phyloP scores from a whole-genome alignment of 371 early-diverging fungal genomes.

The Apophysomyces trapeziformis region DNA sequence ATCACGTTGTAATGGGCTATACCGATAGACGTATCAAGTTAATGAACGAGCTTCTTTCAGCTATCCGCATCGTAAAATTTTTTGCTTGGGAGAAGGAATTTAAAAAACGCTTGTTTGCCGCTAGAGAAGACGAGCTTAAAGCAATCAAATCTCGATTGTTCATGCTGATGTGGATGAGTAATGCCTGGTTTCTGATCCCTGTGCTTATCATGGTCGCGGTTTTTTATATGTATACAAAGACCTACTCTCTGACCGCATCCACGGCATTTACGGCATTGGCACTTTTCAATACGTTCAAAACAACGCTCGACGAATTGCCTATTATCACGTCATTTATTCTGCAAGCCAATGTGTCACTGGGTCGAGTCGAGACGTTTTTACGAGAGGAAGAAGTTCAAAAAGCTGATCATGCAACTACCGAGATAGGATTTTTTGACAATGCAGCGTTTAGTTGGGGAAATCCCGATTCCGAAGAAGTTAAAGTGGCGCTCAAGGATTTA shows the following conservation, averaged over 20 bases:
- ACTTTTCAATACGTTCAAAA: constrained; percentile 63
- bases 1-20: constrained; percentile 57
- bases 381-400: constrained; percentile 68
- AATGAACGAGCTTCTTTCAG: constrained; percentile 71
- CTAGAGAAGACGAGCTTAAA: constrained; percentile 56
- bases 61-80: constrained; percentile 80
- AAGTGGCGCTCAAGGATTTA: constrained; percentile 58
- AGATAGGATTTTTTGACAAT: constrained; percentile 53
- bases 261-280: constrained; percentile 68
- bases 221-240: constrained; percentile 57
- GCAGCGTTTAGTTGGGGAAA: constrained; percentile 60
- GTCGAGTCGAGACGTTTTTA: constrained; percentile 71
- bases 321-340: constrained; percentile 64
- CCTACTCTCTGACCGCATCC: constrained; percentile 60
- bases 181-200: constrained; percentile 57
- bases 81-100: constrained; percentile 84
- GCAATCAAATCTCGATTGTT: constrained; percentile 47
- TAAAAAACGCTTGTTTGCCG: constrained; percentile 50
- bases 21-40: constrained; percentile 70
- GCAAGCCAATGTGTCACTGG: constrained; percentile 71
- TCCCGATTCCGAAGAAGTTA: constrained; percentile 22
- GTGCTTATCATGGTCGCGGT: constrained; percentile 59
- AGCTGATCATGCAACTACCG: not conserved
- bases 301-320: constrained; percentile 75
- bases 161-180: constrained; percentile 47